Conservation (phyloP, 202 grass and related monocot genomes). For the Elaeis oleifera region DNA sequence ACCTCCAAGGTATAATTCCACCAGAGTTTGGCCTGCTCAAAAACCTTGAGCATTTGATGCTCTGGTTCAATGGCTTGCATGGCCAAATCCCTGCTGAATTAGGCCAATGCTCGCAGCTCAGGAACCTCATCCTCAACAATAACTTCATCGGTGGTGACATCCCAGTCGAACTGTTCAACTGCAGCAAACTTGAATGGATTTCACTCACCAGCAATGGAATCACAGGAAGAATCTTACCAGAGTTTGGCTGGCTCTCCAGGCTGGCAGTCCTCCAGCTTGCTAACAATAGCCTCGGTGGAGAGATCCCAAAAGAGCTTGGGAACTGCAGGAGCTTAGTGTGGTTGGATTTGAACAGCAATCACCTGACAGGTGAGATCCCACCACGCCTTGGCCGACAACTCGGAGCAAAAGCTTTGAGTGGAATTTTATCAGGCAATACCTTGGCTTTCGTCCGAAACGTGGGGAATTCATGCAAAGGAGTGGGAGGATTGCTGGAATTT, state of each 20-base stretch:
- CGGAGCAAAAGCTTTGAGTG: slow-evolving; percentile 52
- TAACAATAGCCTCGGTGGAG: slow-evolving; percentile 61
- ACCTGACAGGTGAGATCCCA: slow-evolving; percentile 57
- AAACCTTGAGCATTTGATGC: slow-evolving; percentile 60
- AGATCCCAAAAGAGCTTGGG: slow-evolving; percentile 50
- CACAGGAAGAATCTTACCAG: slow-evolving; percentile 42
- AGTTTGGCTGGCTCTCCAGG: slow-evolving; percentile 54
- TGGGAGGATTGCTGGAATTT: slow-evolving; percentile 78
- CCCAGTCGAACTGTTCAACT: slow-evolving; percentile 53
- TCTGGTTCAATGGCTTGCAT: slow-evolving; percentile 72
- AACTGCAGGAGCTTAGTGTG: slow-evolving; percentile 84
- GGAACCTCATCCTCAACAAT: slow-evolving; percentile 84
- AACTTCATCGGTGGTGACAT: slow-evolving; percentile 70
- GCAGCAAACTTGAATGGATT: slow-evolving; percentile 77
- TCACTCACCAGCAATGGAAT: slow-evolving; percentile 77
- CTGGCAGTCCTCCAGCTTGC: slow-evolving; percentile 78
- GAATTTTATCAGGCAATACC: slow-evolving; percentile 77
- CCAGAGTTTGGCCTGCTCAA: slow-evolving; percentile 53
- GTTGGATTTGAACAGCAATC: slow-evolving; percentile 81
- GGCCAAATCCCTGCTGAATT: slow-evolving; percentile 57
- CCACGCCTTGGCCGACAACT: slow-evolving; percentile 60
- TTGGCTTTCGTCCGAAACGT: slow-evolving; percentile 78
- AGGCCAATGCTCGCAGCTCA: slow-evolving; percentile 55
- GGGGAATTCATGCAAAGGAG: slow-evolving; percentile 82
- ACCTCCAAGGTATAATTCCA: slow-evolving; percentile 58